Evolutionary conservation across 371 early-diverging fungal genomes (phyloP), one percentile per base, ranked within the genome.

Genomic region (Mucor plumbeus): DNA sequence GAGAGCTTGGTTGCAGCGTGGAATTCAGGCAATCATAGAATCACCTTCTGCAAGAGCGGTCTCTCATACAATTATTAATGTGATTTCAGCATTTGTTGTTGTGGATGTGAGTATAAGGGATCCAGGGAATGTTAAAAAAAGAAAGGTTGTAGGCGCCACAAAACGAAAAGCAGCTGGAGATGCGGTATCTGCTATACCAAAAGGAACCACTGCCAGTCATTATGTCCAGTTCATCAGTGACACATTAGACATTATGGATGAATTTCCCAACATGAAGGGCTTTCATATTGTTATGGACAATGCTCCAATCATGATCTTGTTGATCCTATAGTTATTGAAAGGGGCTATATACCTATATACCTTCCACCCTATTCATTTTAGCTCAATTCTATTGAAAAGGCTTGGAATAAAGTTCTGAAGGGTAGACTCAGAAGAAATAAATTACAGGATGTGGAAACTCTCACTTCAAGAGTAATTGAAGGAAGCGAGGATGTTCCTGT

Each of bases 71-170:
- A n/a, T n/a, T n/a, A n/a, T n/a, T n/a, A n/a, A n/a, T n/a, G 69
- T 59, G n/a, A 63, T 68, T 15, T 54, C 69, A n/a, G 50, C 61
- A n/a, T 41, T 57, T 36, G 64, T 60, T 33, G 68, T 59, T 58
- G 15, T 65, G 1, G 59, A 65, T 33, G 34, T 64, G n/a, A 57
- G 57, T 43, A 13, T 47, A 15, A 57, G 64, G 13, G 64, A 64
- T 5, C n/a, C 60, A 40, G 53, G 44, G 33, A 66, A 55, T 54
- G 21, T 43, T 4, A 41, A n/a, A n/a, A n/a, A 10, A 50, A 35
- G 14, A 48, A 58, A 35, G 9, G 48, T 59, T 15, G 59, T 38
- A 2, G 59, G 38, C 8, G 59, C 65, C 11, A 59, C 59, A 14
- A 65, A 66, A n/a, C 31, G 59, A 26, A 66, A 60, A 21, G 65